Conservation (phyloP, 2,329 filamentous ascomycete species). For the Calonectria pteridis region DNA sequence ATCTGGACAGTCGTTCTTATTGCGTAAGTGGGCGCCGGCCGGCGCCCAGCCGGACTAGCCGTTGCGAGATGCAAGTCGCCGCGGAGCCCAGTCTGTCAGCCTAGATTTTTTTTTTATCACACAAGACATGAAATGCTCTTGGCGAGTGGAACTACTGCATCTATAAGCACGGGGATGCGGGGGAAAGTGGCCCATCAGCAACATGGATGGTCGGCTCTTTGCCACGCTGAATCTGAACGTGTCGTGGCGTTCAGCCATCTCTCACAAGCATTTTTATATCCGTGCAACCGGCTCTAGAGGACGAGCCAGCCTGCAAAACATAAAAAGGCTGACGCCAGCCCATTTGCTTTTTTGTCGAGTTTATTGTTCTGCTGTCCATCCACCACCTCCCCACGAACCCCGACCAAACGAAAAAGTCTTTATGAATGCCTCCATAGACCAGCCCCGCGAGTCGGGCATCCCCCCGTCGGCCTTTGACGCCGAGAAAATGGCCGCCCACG, state of each 20-base stretch:
- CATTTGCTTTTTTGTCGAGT: neutral
- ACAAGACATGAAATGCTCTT: neutral
- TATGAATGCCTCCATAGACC: neutral
- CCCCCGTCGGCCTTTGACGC: neutral
- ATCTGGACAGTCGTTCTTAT: neutral
- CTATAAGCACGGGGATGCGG: neutral
- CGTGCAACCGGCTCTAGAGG: neutral
- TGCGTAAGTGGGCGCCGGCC: slow-evolving; percentile 9
- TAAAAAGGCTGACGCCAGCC: neutral
- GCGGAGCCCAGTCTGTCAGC: too few relatives aligned
- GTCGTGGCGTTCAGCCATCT: neutral
- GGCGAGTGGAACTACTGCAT: neutral
- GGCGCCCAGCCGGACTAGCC: neutral
- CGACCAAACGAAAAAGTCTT: neutral
- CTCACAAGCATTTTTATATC: neutral
- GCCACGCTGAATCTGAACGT: neutral
- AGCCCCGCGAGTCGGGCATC: neutral
- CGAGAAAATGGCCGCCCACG: neutral
- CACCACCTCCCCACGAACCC: neutral
- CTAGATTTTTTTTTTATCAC: neutral
- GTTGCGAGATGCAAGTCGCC: neutral
- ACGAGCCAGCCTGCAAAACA: neutral
- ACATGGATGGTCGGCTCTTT: neutral
- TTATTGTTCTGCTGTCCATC: neutral
- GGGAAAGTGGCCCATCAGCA: neutral